phyloP scores from a whole-genome alignment of 148 eudicot genomes.

The Rhododendron kiyosumense region DNA sequence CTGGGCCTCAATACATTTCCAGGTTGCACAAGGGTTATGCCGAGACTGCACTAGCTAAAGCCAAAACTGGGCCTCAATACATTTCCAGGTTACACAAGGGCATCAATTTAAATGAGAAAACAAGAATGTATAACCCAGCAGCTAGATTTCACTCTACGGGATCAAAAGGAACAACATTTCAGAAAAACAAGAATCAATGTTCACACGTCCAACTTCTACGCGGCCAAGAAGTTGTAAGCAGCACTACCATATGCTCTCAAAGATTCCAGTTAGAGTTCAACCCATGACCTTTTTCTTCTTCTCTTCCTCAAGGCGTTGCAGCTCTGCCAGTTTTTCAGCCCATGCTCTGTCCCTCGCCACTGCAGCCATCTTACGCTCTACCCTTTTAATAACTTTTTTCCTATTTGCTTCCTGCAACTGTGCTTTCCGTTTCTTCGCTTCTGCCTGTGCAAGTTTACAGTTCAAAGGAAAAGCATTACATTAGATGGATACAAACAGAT shows the following conservation, averaged over 20 bases:
- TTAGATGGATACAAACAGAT: not conserved
- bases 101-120: not conserved
- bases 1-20: too few relatives aligned
- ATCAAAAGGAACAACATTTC: not conserved
- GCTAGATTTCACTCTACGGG: not conserved
- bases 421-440: conserved; percentile 77
- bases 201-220: not conserved
- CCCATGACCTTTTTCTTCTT: conserved; percentile 47
- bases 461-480: not conserved
- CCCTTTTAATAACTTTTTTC: conserved; percentile 61
- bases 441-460: conserved; percentile 43
- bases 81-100: not conserved
- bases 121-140: not conserved
- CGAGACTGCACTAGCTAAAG: not conserved
- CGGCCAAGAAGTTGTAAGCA: not conserved
- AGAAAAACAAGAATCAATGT: not conserved
- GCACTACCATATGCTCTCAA: not conserved
- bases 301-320: conserved; percentile 72
- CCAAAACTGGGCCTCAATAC: not conserved
- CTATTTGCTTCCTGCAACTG: conserved; percentile 71
- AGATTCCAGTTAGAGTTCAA: conserved; percentile 1
- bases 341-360: conserved; percentile 97
- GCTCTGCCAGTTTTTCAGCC: conserved; percentile 72
- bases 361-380: conserved; percentile 96
- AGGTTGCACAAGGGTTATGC: too few relatives aligned